Evolutionary conservation across 1,284 basidiomycete genomes (phyloP), one percentile per base, ranked within the genome.

Genomic region (Cryptococcus jaspeensis): DNA sequence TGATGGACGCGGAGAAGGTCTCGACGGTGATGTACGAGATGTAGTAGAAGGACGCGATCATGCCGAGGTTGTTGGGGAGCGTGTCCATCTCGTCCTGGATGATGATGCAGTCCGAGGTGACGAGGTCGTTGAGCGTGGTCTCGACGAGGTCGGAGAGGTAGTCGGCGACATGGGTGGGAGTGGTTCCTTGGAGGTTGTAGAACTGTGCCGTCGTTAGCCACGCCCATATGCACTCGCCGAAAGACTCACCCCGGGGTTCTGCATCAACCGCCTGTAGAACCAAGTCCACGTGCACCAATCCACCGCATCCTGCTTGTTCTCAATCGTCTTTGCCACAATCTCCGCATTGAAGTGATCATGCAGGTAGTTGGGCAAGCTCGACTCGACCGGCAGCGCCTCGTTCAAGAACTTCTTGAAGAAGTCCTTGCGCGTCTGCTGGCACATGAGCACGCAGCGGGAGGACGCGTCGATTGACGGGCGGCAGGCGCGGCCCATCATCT

Each of bases 331-430:
- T 32, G 97, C 92, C 12, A 94, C 94, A 64, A 99, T 96, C 79
- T 99, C 96, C 1, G 95, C 92, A 61, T 99, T 85, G 85, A 99
- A 97, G 76, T 97, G 97, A 76, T 99, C 96, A 70, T 98, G 94
- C 7, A 92, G 80, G 72, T 88, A 83, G 1, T 88, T 90, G 0
- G 91, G 87, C 6, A 97, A 79, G 72, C 94, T 92, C 0, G 90
- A 94, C 75, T 99, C 95, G 66, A 99, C 93, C 3, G 96, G 96
- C n/a, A 99, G 80, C 15, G 94, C 95, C 76, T 99, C 95, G 16
- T 88, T 88, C 59, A 99, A 78, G 84, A 99, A 98, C 78, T 99
- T 99, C 79, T 95, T 97, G 83, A 96, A 98, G 76, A 95, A 98
- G 73, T 96, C 92, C 76, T 97, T 94, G 49, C 94, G 84, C 2